phyloP scores from a whole-genome alignment of 768 basidiomycete species.

The Phylloporus scabripes region DNA sequence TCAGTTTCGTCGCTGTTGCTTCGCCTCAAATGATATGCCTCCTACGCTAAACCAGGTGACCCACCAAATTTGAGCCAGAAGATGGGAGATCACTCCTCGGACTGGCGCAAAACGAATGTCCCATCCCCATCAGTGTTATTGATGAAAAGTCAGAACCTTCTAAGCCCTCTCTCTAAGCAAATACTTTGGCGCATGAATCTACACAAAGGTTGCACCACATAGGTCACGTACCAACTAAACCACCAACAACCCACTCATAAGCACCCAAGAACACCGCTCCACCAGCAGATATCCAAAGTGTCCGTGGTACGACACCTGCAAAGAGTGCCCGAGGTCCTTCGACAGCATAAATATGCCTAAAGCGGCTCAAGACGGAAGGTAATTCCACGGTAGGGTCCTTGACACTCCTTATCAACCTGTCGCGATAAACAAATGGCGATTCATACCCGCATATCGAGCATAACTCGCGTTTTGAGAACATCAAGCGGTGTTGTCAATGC shows the following conservation, averaged over 20 bases:
- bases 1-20: too few species aligned
- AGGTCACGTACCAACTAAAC: conserved; percentile 33
- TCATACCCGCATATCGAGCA: conserved; percentile 84
- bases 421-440: background rate
- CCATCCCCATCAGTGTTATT: too few species aligned
- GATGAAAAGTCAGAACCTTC: too few species aligned
- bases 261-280: conserved; percentile 97
- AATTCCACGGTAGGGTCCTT: conserved; percentile 47
- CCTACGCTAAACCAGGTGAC: too few species aligned
- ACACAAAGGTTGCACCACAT: background rate
- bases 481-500: conserved; percentile 91
- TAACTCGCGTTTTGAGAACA: conserved; percentile 94
- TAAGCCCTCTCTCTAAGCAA: too few species aligned
- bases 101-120: too few species aligned
- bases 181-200: background rate
- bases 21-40: too few species aligned
- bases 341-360: conserved; percentile 57
- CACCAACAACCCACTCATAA: conserved; percentile 75
- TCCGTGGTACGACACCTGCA: conserved; percentile 83
- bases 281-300: conserved; percentile 93
- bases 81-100: too few species aligned
- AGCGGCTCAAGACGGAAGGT: conserved; percentile 52
- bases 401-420: background rate
- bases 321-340: conserved; percentile 81
- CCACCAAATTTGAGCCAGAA: too few species aligned